Base-by-base conservation (phyloP, 495 filamentous ascomycete species). In the Penicillium parvum region DNA sequence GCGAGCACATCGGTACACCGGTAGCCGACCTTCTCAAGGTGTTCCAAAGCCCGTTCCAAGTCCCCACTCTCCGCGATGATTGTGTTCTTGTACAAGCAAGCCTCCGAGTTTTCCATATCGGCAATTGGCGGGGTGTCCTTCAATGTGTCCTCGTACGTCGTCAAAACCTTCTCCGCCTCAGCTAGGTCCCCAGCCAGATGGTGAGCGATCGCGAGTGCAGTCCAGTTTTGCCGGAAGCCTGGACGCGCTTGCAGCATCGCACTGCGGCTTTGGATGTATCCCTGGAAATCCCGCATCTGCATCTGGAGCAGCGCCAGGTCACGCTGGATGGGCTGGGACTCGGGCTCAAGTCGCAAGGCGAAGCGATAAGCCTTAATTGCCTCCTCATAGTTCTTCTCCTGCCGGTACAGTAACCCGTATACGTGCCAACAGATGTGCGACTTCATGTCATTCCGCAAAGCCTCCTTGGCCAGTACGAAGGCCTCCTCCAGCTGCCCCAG, bases 341-440 rank as follows among this genome's bases (percentile, higher is more conserved):
- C 90, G 17, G 94, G 91, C 55, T 99, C 91, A 32, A 96, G 78
- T 64, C 78, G 82, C 53, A 99, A 66, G 7, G 92, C 92, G 61
- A 90, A 94, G 53, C 90, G 90, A 72, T 99, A 99, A 32, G 92
- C 92, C 73, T 96, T 97, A 69, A 96, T 96, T 5, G 94, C 90
- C 68, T 97, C 92, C 65, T 96, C 91, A 45, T 90, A 96, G 71
- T 97, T 96, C 77, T 97, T 97, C 53, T 83, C 79, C 18, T 88
- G 81, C 20, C 91, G 81, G 64, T 90, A 96, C 27, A 99, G 76
- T 45, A 99, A 69, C n/a, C 92, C 92, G 57, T 97, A 97, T 26
- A 99, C 94, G 65, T 99, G 92, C 92, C 92, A 99, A 71, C 90
- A 96, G 52, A 97, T 89, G 65, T 97, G 94, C 48, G 90, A 96